A percentile compares a stretch with the other conserved stretches of the same genome.
Evolutionary conservation across 2,329 filamentous ascomycete species (phyloP).

Genomic region (Dactylellina haptotyla): DNA sequence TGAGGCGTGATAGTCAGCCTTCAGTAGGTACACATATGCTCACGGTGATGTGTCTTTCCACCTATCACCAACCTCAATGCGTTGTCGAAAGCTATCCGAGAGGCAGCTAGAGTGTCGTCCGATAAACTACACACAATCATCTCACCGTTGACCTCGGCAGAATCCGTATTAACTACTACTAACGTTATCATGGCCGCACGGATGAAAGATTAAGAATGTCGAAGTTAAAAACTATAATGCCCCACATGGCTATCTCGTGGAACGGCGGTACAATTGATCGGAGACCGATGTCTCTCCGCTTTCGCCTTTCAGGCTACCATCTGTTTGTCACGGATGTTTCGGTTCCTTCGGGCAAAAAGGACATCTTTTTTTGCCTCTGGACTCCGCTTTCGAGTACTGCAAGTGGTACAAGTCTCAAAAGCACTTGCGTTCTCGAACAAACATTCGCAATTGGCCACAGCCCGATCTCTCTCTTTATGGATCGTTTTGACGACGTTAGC

Average conservation of each 20-base stretch:
- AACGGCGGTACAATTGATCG: slow-evolving; percentile 2
- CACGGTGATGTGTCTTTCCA: too few relatives aligned
- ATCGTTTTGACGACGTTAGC: slow-evolving; percentile 4
- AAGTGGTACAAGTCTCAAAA: background rate
- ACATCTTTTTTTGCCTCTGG: slow-evolving; percentile 6
- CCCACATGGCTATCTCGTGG: slow-evolving; percentile 1
- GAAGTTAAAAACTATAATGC: background rate
- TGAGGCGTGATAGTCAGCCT: too few relatives aligned
- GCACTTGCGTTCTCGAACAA: slow-evolving; percentile 14
- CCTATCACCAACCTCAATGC: too few relatives aligned
- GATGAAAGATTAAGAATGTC: too few relatives aligned
- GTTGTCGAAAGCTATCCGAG: background rate
- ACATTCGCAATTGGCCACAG: slow-evolving; percentile 47
- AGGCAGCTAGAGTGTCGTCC: too few relatives aligned
- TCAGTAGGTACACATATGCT: too few relatives aligned
- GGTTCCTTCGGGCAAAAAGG: slow-evolving; percentile 24
- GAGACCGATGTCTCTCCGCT: slow-evolving; percentile 39
- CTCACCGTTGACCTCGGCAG: background rate
- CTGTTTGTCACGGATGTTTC: slow-evolving; percentile 28
- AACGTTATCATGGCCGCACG: too few relatives aligned
- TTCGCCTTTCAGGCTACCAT: slow-evolving; percentile 41
- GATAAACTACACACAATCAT: too few relatives aligned
- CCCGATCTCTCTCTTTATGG: too few relatives aligned
- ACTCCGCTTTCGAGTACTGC: background rate
- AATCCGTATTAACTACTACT: too few relatives aligned